Percentiles rank a stretch among this genome's conserved stretches.
These are phyloP conservation scores for Pythium coloratum DNA, from an alignment of 352 stramenopile species.

Conservation along the genomic window DNA sequence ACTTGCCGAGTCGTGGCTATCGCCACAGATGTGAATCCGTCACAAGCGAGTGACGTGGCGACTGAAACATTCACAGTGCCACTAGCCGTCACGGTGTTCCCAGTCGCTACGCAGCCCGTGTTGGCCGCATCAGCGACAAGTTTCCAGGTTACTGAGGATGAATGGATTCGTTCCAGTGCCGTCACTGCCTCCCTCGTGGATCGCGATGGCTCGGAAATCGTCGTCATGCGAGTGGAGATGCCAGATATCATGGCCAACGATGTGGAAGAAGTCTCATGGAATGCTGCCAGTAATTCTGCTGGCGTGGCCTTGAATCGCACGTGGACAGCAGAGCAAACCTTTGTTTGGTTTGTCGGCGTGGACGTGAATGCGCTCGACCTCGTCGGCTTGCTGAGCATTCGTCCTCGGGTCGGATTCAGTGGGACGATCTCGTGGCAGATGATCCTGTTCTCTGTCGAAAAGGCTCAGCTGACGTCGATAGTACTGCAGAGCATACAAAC, in stretches of 20 bases:
- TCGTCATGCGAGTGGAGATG: conserved; percentile 5
- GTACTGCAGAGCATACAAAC: neutral
- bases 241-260: neutral
- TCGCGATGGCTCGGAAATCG: conserved; percentile 21
- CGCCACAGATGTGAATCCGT: conserved; percentile 14
- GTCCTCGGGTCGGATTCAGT: conserved; percentile 20
- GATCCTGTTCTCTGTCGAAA: conserved; percentile 8
- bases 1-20: conserved; percentile 5
- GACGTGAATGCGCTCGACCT: conserved; percentile 17
- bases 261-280: conserved; percentile 11
- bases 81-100: conserved; percentile 1
- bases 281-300: neutral
- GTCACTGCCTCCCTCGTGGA: conserved; percentile 23
- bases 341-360: neutral
- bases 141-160: conserved; percentile 18
- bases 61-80: conserved; percentile 8
- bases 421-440: conserved; percentile 11
- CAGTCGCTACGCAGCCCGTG: conserved; percentile 19
- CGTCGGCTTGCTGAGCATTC: conserved; percentile 8
- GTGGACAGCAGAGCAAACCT: neutral
- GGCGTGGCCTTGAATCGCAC: neutral
- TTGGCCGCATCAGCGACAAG: neutral
- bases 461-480: neutral
- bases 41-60: neutral
- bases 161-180: conserved; percentile 12